Conservation (phyloP, 2,329 filamentous ascomycete species). For the Podosphaera xanthii region DNA sequence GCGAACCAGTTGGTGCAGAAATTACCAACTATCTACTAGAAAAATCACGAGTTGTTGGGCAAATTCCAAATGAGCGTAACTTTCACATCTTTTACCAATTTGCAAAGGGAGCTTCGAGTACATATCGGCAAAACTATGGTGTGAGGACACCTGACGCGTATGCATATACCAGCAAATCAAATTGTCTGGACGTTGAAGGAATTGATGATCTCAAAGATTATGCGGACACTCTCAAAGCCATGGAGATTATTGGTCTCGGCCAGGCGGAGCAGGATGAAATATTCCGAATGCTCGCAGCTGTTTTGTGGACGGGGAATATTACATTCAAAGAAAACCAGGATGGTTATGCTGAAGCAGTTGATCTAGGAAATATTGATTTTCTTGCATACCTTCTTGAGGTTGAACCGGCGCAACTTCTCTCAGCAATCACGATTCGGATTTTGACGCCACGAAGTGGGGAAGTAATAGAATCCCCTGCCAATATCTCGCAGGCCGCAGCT, state of each 20-base stretch:
- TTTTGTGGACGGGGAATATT: conserved; percentile 89
- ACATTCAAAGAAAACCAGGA: conserved; percentile 74
- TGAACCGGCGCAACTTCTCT: conserved; percentile 54
- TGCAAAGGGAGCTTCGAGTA: conserved; percentile 74
- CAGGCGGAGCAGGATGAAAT: conserved; percentile 87
- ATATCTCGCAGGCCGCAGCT: conserved; percentile 63
- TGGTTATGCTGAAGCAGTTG: conserved; percentile 67
- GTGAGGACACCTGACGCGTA: conserved; percentile 85
- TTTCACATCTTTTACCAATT: conserved; percentile 99
- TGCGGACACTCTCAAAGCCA: conserved; percentile 74
- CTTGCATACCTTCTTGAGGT: conserved; percentile 85
- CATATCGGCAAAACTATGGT: conserved; percentile 71
- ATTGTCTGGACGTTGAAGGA: conserved; percentile 82
- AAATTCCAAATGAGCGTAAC: conserved; percentile 87
- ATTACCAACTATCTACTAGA: conserved; percentile 97
- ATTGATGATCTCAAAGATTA: conserved; percentile 85
- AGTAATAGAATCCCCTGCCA: conserved; percentile 54
- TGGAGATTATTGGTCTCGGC: conserved; percentile 76
- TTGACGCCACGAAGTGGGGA: conserved; percentile 46
- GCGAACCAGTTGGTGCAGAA: conserved; percentile 85
- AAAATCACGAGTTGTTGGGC: conserved; percentile 83
- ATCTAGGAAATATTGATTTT: conserved; percentile 84
- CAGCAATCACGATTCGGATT: conserved; percentile 74
- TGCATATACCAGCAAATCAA: conserved; percentile 77
- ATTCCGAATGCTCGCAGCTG: conserved; percentile 78